Conservation (phyloP, 148 eudicot genomes). For the Dysphania ambrosioides region DNA sequence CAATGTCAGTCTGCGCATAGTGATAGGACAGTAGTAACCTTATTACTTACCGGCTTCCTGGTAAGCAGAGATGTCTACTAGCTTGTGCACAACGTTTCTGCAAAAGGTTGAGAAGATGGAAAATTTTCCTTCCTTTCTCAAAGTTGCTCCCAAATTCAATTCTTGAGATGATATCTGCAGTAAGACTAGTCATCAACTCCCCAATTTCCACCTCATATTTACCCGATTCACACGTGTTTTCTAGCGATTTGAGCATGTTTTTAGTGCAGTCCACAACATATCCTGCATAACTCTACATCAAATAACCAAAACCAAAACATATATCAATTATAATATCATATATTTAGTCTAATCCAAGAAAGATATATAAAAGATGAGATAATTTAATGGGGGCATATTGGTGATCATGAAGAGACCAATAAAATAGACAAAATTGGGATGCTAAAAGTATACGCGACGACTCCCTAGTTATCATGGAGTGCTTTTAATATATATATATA, state of each 20-base stretch:
- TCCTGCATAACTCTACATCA: conserved; percentile 65
- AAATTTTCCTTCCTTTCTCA: conserved; percentile 81
- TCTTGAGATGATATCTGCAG: conserved; percentile 81
- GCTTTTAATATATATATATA: conserved; percentile 1
- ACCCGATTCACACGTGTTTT: conserved; percentile 29
- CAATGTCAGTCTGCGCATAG: not conserved
- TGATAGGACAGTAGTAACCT: not conserved
- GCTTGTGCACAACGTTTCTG: conserved; percentile 83
- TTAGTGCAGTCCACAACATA: conserved; percentile 82
- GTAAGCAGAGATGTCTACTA: conserved; percentile 72
- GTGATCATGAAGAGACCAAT: conserved; percentile 17
- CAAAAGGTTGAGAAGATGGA: conserved; percentile 50
- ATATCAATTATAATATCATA: not conserved
- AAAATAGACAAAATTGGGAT: not conserved
- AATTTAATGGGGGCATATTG: conserved; percentile 17
- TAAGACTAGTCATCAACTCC: conserved; percentile 55
- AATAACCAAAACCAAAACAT: not conserved
- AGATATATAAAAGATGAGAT: not conserved
- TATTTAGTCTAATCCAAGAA: not conserved
- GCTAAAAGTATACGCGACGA: not conserved
- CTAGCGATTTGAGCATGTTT: conserved; percentile 48
- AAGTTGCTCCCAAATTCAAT: conserved; percentile 74
- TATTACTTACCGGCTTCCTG: conserved; percentile 67
- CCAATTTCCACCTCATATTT: conserved; percentile 79
- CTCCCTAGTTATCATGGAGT: not conserved